Base-by-base conservation (phyloP, 108 stramenopile species). In the Stephanodiscus minutulus region DNA sequence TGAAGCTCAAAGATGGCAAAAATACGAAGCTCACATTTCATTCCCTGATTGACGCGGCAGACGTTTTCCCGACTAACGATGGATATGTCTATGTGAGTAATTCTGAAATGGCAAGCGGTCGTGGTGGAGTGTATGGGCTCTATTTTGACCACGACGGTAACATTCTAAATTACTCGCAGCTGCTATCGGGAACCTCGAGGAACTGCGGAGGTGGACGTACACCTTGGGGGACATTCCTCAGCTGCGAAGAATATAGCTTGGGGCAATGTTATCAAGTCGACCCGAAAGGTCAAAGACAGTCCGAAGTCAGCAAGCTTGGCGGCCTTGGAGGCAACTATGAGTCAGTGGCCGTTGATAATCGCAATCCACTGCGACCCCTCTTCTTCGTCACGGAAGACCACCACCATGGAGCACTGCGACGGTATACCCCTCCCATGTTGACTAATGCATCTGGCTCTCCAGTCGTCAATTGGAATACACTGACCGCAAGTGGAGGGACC, bases 191-290 rank as follows among this genome's bases (percentile, higher is more conserved):
- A 2, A 89, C 86, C 17, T 58, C 37, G 4, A 11, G 49, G 21
- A 89, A 89, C 43, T 89, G 88, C 66, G 74, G 79, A 15, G 88
- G 88, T 36, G 88, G 88, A 7, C n/a, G 39, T 7, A 85, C 86
- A 5, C 81, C 85, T 1, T 86, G 85, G 85, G 52, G 72, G 36
- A 74, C 82, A 0, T 89, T 78, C 77, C 27, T 89, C 1, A 57
- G 59, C 13, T 79, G 82, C 33, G 86, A 87, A 72, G 86, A 87
- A 47, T 37, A 44, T 31, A 33, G 57, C 9, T 10, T 5, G 15
- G 82, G 82, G 25, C 49, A 72, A n/a, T 53, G 77, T 36, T 74
- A 66, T 46, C 67, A 82, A 56, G 77, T 82, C 6, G 37, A 12
- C 54, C 41, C 63, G 12, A 29, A 12, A 0, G 36, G 60, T 28